These are phyloP conservation scores for Telopea speciosissima DNA, from an alignment of 177 flowering plant species.

Conservation along the genomic window DNA sequence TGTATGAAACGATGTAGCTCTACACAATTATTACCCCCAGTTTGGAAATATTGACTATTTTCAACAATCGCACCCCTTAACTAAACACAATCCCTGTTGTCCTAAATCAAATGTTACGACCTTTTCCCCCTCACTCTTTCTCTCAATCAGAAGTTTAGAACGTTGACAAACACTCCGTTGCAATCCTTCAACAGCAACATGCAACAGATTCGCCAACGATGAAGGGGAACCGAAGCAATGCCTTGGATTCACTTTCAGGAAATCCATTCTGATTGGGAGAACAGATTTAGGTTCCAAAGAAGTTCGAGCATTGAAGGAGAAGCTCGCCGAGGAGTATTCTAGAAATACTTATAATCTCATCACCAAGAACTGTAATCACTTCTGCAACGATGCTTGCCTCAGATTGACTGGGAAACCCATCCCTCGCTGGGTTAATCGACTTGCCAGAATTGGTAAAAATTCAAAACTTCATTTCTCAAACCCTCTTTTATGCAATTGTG, in stretches of 20 bases:
- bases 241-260: too few relatives aligned
- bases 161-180: too few relatives aligned
- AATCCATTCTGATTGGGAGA: slow-evolving; percentile 67
- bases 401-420: slow-evolving; percentile 58
- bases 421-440: slow-evolving; percentile 89
- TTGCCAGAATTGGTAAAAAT: slow-evolving; percentile 72
- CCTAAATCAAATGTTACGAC: too few relatives aligned
- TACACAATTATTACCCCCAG: too few relatives aligned
- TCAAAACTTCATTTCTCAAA: background rate
- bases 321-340: slow-evolving; percentile 57
- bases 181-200: too few relatives aligned
- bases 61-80: too few relatives aligned
- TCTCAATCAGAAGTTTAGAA: too few relatives aligned
- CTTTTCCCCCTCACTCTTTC: too few relatives aligned
- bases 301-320: slow-evolving; percentile 65
- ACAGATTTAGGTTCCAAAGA: slow-evolving; percentile 61
- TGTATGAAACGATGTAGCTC: too few relatives aligned
- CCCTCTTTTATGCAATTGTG: too few relatives aligned
- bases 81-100: too few relatives aligned
- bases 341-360: slow-evolving; percentile 84
- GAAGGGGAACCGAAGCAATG: slow-evolving; percentile 90
- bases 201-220: slow-evolving; percentile 55
- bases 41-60: too few relatives aligned
- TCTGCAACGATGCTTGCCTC: slow-evolving; percentile 70
- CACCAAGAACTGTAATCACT: slow-evolving; percentile 87